phyloP scores from a whole-genome alignment of 345 rosid genomes.

The Gynandropsis gynandra region DNA sequence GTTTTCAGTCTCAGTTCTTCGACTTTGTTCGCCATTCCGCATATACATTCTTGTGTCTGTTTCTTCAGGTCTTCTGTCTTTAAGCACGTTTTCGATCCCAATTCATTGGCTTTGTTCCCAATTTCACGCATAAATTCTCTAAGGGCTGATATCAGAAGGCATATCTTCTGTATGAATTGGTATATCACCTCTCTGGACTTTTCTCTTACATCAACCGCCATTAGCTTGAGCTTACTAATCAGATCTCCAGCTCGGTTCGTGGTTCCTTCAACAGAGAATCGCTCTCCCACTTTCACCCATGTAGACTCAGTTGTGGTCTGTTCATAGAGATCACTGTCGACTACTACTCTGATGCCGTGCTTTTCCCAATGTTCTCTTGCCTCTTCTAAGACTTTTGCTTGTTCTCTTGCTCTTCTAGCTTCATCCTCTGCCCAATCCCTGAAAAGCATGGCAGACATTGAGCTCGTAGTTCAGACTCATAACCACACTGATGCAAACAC shows the following conservation, averaged over 20 bases:
- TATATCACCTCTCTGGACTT: constrained; percentile 47
- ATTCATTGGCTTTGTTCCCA: constrained; percentile 26
- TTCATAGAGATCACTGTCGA: constrained; percentile 63
- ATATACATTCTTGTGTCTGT: constrained; percentile 30
- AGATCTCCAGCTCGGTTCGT: constrained; percentile 47
- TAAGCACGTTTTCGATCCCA: constrained; percentile 17
- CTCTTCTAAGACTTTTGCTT: constrained; percentile 71
- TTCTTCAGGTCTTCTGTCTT: constrained; percentile 28
- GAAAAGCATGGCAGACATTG: not conserved
- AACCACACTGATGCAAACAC: too few relatives aligned
- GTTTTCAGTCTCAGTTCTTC: constrained; percentile 26
- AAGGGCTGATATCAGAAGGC: constrained; percentile 32
- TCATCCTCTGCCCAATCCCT: constrained; percentile 98
- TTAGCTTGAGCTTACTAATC: constrained; percentile 48
- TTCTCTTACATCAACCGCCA: constrained; percentile 43
- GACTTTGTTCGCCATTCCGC: constrained; percentile 23
- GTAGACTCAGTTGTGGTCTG: constrained; percentile 48
- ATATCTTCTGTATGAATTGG: constrained; percentile 42
- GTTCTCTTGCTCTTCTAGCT: constrained; percentile 76
- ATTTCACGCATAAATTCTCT: constrained; percentile 36
- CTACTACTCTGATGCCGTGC: constrained; percentile 74
- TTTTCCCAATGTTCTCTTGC: constrained; percentile 90
- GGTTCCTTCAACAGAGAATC: constrained; percentile 46
- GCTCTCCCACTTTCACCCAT: constrained; percentile 56
- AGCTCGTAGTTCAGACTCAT: too few relatives aligned